Base-by-base conservation (phyloP, 805 yeast genomes). In the Candida odintsovae region DNA sequence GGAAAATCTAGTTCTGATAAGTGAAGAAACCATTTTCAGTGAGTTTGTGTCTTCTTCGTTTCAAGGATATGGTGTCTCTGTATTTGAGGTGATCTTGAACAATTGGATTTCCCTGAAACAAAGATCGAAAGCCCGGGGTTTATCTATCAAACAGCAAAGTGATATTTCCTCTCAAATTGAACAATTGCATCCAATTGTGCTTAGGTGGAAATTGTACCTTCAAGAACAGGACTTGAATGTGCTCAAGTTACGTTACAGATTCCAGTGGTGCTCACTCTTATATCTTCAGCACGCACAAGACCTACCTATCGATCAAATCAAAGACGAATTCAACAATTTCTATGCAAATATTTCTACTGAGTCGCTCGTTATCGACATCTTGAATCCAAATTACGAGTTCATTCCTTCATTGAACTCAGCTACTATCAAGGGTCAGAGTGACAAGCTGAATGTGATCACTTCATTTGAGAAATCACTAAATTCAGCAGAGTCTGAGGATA, bases 391-490 rank as follows among this genome's bases (percentile, higher is more conserved):
- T 58, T 84, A 75, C 53, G 67, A 71, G 1, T 67, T 73, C 46
- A 77, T 90, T 15, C 83, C 88, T 2, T 66, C 71, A 1, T 63
- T 90, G 3, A 80, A 74, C 38, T 43, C 62, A 1, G 65, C 70
- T 1, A 69, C 76, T 6, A 71, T 87, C 9, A 72, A 71, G 31
- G 70, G 78, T 5, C 90, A 88, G 54, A 67, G 82, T 18, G 82
- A 90, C 2, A 86, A 88, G 43, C 70, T 86, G 13, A 78, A 80
- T 23, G 86, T 92, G 0, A 76, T 89, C 39, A 68, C 83, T 0
- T 73, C 81, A 12, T 86, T 86, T 55, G 74, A 87, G 3, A 69
- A 68, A 16, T 47, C 54, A 4, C 38, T 56, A 19, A 46, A 46
- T 4, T 51, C 55, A 16, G 51, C 50, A 1, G 49, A 64, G 6